Base-by-base conservation (phyloP, 805 yeast genomes). In the Candida alai region DNA sequence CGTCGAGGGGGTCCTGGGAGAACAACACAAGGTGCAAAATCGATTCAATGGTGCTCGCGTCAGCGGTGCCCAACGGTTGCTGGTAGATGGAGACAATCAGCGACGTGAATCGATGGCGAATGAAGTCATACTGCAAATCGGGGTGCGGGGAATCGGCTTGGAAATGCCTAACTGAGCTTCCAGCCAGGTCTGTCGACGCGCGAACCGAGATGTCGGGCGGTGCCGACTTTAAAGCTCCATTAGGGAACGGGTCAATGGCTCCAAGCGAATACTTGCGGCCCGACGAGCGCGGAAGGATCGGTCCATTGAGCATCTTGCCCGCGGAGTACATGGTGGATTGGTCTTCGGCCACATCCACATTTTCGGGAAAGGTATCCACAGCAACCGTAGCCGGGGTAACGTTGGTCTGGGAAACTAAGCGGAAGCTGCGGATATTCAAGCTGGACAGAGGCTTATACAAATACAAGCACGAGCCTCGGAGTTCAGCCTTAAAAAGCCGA, bases 21-120 rank as follows among this genome's bases (percentile, higher is more conserved):
- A 63, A 65, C 11, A 87, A 53, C 17, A 85, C 62, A 3, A 84
- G 73, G 58, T 89, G 97, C 36, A 89, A 76, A 23, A 88, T 66
- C 29, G 88, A 74, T 54, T 88, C 96, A 8, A 75, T 49, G 0
- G 85, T 53, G 13, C 40, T 41, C 3, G 21, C 24, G 4, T 35
- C 33, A 5, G 26, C 8, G 1, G 30, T 6, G 4, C n/a, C n/a
- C 6, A 25, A 8, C 7, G 18, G 28, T 21, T 35, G 25, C n/a
- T n/a, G n/a, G n/a, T n/a, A n/a, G 6, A 29, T 19, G 8, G 25
- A 15, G n/a, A 36, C n/a, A 5, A 31, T 21, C 8, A 17, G 16
- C 3, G 28, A 29, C 3, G 21, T 43, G 19, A 71, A 62, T 12
- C 48, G 41, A 13, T 72, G 48, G 14, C 44, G 39, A 9, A 45